phyloP scores from a whole-genome alignment of 2,329 filamentous ascomycete genomes.

The Aspergillus calidoustus region DNA sequence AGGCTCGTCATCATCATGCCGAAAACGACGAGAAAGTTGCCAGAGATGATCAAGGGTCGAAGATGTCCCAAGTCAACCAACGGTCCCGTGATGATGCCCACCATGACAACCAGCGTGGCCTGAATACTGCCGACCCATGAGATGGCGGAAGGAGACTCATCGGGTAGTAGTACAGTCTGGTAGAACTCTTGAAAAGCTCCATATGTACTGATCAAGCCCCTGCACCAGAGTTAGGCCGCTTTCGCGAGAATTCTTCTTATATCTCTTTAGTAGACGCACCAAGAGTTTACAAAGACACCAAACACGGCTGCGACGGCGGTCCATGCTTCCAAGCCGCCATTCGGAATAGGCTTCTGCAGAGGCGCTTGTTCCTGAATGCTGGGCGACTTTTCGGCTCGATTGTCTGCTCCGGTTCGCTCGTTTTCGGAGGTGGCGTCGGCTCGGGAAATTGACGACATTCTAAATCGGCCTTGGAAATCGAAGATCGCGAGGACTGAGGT shows the following conservation, averaged over 20 bases:
- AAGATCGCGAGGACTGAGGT: neutral
- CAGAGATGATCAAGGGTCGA: slow-evolving; percentile 44
- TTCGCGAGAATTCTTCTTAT: neutral
- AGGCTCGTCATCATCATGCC: slow-evolving; percentile 44
- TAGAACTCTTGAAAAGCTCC: slow-evolving; percentile 57
- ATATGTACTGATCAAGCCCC: slow-evolving; percentile 52
- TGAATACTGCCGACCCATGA: slow-evolving; percentile 55
- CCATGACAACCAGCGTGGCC: slow-evolving; percentile 52
- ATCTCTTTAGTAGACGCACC: slow-evolving; percentile 24
- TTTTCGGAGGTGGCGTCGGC: neutral
- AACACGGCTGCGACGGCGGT: slow-evolving; percentile 36
- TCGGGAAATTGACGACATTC: slow-evolving; percentile 1
- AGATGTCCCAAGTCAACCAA: slow-evolving; percentile 54
- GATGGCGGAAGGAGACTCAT: slow-evolving; percentile 46
- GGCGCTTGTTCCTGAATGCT: slow-evolving; percentile 8
- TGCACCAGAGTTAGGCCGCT: slow-evolving; percentile 5
- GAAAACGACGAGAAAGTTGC: slow-evolving; percentile 45
- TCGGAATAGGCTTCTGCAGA: slow-evolving; percentile 19
- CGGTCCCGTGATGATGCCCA: slow-evolving; percentile 53
- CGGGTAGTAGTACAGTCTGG: slow-evolving; percentile 40
- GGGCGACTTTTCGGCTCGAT: neutral
- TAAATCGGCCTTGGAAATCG: slow-evolving; percentile 8
- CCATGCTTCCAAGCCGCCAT: slow-evolving; percentile 37
- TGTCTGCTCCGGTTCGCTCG: neutral
- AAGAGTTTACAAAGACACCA: slow-evolving; percentile 40